phyloP scores from a whole-genome alignment of 768 basidiomycete species.

The Kwoniella bestiolae region DNA sequence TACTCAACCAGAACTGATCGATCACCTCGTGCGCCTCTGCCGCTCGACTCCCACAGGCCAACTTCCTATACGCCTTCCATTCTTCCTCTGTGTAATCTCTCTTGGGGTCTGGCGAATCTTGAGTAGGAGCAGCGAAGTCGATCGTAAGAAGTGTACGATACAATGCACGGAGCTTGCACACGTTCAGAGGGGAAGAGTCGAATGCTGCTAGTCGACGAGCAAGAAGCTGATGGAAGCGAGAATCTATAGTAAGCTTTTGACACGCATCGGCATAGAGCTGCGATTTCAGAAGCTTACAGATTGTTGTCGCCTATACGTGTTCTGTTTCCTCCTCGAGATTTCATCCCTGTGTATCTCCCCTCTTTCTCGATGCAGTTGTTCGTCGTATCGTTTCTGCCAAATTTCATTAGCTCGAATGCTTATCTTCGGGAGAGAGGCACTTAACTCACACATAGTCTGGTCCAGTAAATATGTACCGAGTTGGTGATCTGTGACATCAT shows the following conservation, averaged over 20 bases:
- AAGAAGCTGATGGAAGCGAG: constrained; percentile 32
- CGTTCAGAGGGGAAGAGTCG: constrained; percentile 45
- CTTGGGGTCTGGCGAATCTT: constrained; percentile 42
- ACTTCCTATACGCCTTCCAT: constrained; percentile 47
- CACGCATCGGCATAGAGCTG: background rate
- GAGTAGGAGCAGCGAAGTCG: constrained; percentile 46
- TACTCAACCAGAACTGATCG: constrained; percentile 47
- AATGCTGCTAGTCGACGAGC: constrained; percentile 47
- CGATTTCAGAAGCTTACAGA: constrained; percentile 34
- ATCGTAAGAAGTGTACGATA: constrained; percentile 52
- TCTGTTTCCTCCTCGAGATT: constrained; percentile 44
- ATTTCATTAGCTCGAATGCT: background rate
- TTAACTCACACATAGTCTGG: constrained; percentile 35
- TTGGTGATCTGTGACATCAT: constrained; percentile 26
- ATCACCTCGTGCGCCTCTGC: constrained; percentile 46
- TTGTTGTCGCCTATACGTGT: constrained; percentile 52
- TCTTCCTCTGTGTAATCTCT: constrained; percentile 48
- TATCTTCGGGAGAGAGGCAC: background rate
- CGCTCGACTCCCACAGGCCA: constrained; percentile 25
- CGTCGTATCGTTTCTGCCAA: constrained; percentile 45
- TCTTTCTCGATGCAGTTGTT: constrained; percentile 43
- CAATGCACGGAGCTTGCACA: constrained; percentile 43
- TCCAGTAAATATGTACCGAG: constrained; percentile 47
- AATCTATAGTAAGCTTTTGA: background rate
- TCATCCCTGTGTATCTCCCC: constrained; percentile 49